phyloP scores from a whole-genome alignment of 164 flowering plant species.

The Cinnamomum micranthum region DNA sequence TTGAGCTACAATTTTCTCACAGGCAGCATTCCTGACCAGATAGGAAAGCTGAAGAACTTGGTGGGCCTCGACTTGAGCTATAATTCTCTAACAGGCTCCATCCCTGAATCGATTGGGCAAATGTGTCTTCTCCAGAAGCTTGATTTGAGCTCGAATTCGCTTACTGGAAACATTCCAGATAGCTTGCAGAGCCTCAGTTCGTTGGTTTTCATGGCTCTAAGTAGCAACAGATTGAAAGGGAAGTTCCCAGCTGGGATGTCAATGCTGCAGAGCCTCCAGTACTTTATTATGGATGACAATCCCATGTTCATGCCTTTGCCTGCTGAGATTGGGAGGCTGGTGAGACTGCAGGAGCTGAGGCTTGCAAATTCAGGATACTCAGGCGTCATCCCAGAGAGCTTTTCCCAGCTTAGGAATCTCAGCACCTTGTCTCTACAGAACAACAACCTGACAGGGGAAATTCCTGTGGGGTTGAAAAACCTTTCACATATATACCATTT shows the following conservation, averaged over 20 bases:
- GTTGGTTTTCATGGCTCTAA: constrained; percentile 62
- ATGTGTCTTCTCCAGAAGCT: constrained; percentile 72
- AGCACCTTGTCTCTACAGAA: constrained; percentile 65
- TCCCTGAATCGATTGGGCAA: constrained; percentile 62
- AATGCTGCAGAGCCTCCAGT: constrained; percentile 57
- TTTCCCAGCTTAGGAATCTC: constrained; percentile 50
- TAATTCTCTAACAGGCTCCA: constrained; percentile 48
- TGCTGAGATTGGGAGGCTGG: constrained; percentile 41
- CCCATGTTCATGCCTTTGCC: constrained; percentile 64
- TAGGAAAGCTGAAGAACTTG: constrained; percentile 59
- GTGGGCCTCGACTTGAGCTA: constrained; percentile 78
- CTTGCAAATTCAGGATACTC: constrained; percentile 67
- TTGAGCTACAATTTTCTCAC: constrained; percentile 70
- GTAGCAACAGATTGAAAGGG: constrained; percentile 56
- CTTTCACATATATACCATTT: constrained; percentile 69
- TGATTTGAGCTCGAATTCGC: constrained; percentile 72
- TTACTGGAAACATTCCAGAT: constrained; percentile 51
- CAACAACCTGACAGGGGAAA: constrained; percentile 62
- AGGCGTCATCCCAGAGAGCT: constrained; percentile 51
- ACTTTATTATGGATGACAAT: constrained; percentile 79
- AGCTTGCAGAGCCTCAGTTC: constrained; percentile 44
- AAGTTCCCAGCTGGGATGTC: constrained; percentile 47
- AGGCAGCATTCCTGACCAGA: constrained; percentile 50
- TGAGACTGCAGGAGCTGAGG: constrained; percentile 72
- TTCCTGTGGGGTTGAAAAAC: constrained; percentile 47